These are phyloP conservation scores for Paratinospora sagittata DNA, from an alignment of 164 flowering plant genomes.

Conservation along the genomic window DNA sequence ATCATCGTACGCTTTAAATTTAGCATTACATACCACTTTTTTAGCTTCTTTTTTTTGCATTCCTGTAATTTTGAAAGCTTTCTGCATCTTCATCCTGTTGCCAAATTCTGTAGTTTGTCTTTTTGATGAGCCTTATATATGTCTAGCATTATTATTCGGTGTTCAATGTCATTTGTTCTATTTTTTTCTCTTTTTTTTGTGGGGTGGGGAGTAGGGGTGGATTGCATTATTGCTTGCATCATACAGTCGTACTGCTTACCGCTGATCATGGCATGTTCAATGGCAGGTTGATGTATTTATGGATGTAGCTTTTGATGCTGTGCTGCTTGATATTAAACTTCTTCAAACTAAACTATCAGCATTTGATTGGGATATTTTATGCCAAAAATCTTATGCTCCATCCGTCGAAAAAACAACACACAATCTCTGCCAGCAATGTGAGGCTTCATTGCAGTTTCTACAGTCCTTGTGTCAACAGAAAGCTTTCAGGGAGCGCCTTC, in stretches of 20 bases:
- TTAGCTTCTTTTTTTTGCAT: too few species aligned
- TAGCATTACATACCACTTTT: too few species aligned
- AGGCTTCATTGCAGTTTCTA: constrained; percentile 83
- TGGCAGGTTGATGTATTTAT: constrained; percentile 82
- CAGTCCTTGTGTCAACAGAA: constrained; percentile 78
- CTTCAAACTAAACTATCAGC: constrained; percentile 50
- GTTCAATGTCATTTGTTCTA: too few species aligned
- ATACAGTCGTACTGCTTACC: too few species aligned
- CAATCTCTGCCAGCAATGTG: constrained; percentile 76
- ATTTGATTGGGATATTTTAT: constrained; percentile 23
- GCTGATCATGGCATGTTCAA: constrained; percentile 20
- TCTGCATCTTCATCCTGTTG: too few species aligned
- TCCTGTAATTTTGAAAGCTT: too few species aligned
- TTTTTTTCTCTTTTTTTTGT: too few species aligned
- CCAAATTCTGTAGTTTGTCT: too few species aligned
- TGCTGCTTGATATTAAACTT: constrained; percentile 41
- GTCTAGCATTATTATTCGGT: background rate
- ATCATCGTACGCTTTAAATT: too few species aligned
- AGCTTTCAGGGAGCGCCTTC: constrained; percentile 71
- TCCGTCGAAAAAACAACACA: constrained; percentile 38
- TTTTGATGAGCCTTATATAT: too few species aligned
- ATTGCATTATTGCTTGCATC: too few species aligned
- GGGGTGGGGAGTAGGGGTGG: too few species aligned
- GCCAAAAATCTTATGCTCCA: constrained; percentile 21
- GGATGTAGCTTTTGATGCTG: constrained; percentile 76